Evolutionary conservation across 257 asterid species (phyloP), one percentile per base, ranked within the genome.

Genomic region (Solanum microdontum): DNA sequence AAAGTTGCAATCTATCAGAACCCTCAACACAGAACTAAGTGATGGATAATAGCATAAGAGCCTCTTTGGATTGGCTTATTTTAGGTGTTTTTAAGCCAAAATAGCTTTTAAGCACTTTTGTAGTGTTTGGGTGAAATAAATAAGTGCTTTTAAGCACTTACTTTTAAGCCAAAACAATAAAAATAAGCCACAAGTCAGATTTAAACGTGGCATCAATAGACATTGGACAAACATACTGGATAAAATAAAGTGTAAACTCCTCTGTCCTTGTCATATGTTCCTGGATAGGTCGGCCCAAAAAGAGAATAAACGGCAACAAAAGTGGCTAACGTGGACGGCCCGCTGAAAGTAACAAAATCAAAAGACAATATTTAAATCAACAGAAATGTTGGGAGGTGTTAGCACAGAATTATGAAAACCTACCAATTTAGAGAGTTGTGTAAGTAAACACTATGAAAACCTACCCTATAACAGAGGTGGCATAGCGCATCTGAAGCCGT

Each of bases 241-340:
- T 95, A 95, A 91, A 94, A 94, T 34, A 95, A 88, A 14, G 97
- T 95, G 93, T 95, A 95, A 64, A 93, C 90, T 62, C 96, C 92
- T 91, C 98, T 88, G 84, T 89, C 96, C 89, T 92, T 92, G 90
- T 95, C 98, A 69, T 93, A 95, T 30, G 90, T 92, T 90, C 98
- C 98, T 84, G 98, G 97, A 92, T 93, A 95, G 32, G 98, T 95
- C 1, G 98, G 98, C 90, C 98, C 98, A 83, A 95, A 95, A 84
- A 94, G 95, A 62, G 94, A 92, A 89, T 95, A 95, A 72, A 95
- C 96, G 14, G 98, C 98, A 23, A 94, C 98, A 92, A 94, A 95
- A 84, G 98, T 95, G 21, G 98, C 98, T 14, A 94, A 90, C 39
- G 94, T 93, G 34, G 98, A 94, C 1, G 95, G 93, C 75, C 98